phyloP scores from a whole-genome alignment of 495 filamentous ascomycete species.

The Margaritispora aquatica region DNA sequence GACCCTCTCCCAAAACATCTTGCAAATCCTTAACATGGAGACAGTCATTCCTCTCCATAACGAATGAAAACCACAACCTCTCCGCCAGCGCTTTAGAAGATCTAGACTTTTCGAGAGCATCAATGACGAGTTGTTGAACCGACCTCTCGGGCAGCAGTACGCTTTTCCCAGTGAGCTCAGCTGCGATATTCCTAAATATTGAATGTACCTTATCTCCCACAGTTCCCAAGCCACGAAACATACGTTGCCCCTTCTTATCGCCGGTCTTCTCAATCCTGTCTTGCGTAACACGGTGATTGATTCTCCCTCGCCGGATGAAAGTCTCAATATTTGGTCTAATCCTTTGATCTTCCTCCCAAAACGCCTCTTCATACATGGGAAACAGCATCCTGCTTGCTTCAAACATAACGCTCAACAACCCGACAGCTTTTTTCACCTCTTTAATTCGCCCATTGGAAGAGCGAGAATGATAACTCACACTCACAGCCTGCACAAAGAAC shows the following conservation, averaged over 20 bases:
- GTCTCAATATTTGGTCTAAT: neutral
- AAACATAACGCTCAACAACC: conserved; percentile 62
- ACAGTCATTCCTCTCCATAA: conserved; percentile 22
- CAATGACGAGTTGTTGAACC: conserved; percentile 24
- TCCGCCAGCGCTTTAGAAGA: conserved; percentile 42
- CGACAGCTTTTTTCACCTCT: conserved; percentile 62
- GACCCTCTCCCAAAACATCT: conserved; percentile 27
- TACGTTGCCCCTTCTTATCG: neutral
- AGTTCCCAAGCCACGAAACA: conserved; percentile 9
- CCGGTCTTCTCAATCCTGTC: neutral
- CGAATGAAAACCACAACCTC: conserved; percentile 30
- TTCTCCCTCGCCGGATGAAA: neutral
- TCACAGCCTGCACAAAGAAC: conserved; percentile 66
- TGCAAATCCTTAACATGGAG: conserved; percentile 24
- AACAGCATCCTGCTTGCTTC: conserved; percentile 52
- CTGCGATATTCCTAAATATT: conserved; percentile 27
- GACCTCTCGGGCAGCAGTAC: conserved; percentile 24
- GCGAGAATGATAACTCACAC: conserved; percentile 79
- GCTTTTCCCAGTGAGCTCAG: conserved; percentile 19
- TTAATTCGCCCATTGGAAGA: conserved; percentile 60
- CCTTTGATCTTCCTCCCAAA: conserved; percentile 20
- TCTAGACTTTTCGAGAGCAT: conserved; percentile 25
- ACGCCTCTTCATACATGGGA: conserved; percentile 23
- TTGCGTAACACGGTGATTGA: neutral
- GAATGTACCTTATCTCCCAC: conserved; percentile 25